Evolutionary conservation across 2,329 filamentous ascomycete species (phyloP).

Genomic region (Hymenoscyphus infarciens): DNA sequence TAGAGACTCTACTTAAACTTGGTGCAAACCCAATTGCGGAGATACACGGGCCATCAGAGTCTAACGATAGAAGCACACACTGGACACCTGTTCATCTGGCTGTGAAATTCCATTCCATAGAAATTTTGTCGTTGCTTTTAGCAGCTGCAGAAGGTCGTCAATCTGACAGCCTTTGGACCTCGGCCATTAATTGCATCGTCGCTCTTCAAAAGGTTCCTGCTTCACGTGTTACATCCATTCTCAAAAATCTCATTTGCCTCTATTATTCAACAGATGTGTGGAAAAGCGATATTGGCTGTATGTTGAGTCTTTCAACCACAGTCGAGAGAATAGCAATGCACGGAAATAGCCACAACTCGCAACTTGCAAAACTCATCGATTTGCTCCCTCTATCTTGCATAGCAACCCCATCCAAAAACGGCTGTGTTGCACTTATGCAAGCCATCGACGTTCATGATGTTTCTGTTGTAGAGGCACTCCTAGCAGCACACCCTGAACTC

Average conservation of each 20-base stretch:
- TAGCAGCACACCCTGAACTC: not conserved
- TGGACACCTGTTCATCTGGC: slow-evolving; percentile 7
- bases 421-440: slow-evolving; percentile 2
- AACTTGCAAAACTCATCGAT: not conserved
- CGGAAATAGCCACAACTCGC: not conserved
- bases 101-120: not conserved
- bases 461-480: not conserved
- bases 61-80: not conserved
- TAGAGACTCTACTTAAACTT: slow-evolving; percentile 1
- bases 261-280: not conserved
- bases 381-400: not conserved
- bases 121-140: not conserved
- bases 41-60: not conserved
- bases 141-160: not conserved
- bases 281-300: not conserved
- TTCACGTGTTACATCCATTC: not conserved
- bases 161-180: not conserved
- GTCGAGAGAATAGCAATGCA: slow-evolving; percentile 6
- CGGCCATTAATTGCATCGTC: not conserved
- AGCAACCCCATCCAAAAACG: not conserved
- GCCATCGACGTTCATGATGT: slow-evolving; percentile 7
- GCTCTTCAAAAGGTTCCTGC: not conserved
- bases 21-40: slow-evolving; percentile 5
- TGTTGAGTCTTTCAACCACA: not conserved
- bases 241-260: not conserved